A percentile compares a stretch with the other conserved stretches of the same genome.
Conservation (phyloP, 495 filamentous ascomycete genomes). For the Paragyromitra xinjiangensis region DNA sequence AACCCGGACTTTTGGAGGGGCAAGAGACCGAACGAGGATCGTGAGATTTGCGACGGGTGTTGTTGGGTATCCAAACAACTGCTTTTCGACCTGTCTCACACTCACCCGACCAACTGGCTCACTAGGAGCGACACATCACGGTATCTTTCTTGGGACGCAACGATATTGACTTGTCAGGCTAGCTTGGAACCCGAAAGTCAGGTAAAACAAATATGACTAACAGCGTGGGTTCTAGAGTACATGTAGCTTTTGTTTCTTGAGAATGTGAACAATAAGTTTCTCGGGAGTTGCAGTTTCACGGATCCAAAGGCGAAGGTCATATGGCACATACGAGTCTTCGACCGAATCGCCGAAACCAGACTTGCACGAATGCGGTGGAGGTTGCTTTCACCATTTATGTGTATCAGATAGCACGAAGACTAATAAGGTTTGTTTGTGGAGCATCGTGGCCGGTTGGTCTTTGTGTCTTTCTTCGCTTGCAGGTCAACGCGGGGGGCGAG, state of each 20-base stretch:
- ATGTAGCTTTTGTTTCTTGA: not conserved
- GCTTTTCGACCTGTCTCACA: conserved; percentile 31
- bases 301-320: conserved; percentile 30
- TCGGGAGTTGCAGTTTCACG: conserved; percentile 34
- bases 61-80: conserved; percentile 33
- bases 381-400: conserved; percentile 19
- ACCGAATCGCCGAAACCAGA: conserved; percentile 32
- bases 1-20: conserved; percentile 14
- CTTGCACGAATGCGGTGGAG: conserved; percentile 15
- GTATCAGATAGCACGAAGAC: conserved; percentile 20
- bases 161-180: conserved; percentile 25
- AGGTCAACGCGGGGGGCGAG: conserved; percentile 37
- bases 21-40: conserved; percentile 43
- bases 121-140: conserved; percentile 28
- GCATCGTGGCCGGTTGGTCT: conserved; percentile 47
- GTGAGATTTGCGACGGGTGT: conserved; percentile 46
- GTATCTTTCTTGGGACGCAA: conserved; percentile 29
- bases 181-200: conserved; percentile 16
- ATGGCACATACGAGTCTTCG: conserved; percentile 21
- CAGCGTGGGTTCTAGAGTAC: conserved; percentile 13
- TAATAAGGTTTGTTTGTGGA: conserved; percentile 52
- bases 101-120: conserved; percentile 47
- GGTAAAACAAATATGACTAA: conserved; percentile 27
- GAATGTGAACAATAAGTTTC: conserved; percentile 9
- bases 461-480: conserved; percentile 40